phyloP scores from a whole-genome alignment of 805 yeast species.

The Ogataea glucozyma region DNA sequence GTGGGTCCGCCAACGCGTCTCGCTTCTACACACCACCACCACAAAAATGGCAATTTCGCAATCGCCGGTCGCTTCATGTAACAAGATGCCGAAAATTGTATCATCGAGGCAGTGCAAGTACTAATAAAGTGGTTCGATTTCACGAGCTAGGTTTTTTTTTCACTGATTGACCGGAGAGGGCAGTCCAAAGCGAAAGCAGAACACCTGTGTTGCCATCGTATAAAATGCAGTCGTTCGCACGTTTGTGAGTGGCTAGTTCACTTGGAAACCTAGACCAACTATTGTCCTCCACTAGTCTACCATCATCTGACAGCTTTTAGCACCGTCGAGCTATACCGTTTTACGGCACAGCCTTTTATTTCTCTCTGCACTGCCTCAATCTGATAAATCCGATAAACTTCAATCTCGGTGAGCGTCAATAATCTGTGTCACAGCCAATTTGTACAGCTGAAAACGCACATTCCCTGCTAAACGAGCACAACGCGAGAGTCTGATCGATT shows the following conservation, averaged over 20 bases:
- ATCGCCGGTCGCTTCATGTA: not conserved
- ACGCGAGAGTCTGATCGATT: not conserved
- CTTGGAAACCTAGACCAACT: no score
- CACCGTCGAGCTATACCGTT: not conserved
- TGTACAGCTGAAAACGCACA: not conserved
- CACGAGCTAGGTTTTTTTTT: not conserved
- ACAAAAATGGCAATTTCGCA: conserved; percentile 6
- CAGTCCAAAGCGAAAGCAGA: conserved; percentile 2
- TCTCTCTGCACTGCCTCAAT: conserved; percentile 6
- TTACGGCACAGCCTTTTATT: not conserved
- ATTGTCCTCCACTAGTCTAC: no score
- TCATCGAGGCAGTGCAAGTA: conserved; percentile 7
- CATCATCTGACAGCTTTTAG: no score
- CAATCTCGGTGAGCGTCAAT: conserved; percentile 4
- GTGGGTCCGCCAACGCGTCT: no score
- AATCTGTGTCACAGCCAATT: not conserved
- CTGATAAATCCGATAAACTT: conserved; percentile 9
- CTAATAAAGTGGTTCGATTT: conserved; percentile 6
- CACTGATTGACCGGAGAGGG: not conserved
- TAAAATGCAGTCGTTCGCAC: not conserved
- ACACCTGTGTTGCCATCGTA: not conserved
- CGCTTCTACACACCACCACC: no score
- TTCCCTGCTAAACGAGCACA: conserved; percentile 5
- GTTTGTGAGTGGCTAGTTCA: no score
- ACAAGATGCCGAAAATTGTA: conserved; percentile 3